Conservation (phyloP, 371 early-diverging fungal species). For the Syncephalastrum contaminatum region DNA sequence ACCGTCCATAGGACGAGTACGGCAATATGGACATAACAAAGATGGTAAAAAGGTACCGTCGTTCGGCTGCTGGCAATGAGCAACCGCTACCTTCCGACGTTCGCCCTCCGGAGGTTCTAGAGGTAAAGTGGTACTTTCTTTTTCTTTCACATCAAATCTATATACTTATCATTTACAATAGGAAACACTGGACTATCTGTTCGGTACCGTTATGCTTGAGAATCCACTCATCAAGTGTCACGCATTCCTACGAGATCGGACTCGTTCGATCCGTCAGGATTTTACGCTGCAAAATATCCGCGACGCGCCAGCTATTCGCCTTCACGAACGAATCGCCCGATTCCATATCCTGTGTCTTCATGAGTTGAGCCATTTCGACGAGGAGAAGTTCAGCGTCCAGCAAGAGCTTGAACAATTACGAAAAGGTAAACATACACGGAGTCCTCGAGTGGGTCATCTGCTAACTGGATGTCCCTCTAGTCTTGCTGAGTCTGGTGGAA, state of each 20-base stretch:
- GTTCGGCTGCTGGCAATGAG: conserved; percentile 90
- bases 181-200: conserved; percentile 78
- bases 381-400: conserved; percentile 66
- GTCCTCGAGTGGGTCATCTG: neutral
- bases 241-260: conserved; percentile 87
- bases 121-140: conserved; percentile 33
- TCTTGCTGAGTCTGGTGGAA: conserved; percentile 78
- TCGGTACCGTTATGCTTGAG: conserved; percentile 58
- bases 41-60: conserved; percentile 83
- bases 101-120: conserved; percentile 73
- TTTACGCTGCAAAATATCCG: conserved; percentile 84
- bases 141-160: no score
- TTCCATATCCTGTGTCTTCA: conserved; percentile 85
- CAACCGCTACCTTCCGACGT: conserved; percentile 89
- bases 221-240: conserved; percentile 68
- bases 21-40: conserved; percentile 58
- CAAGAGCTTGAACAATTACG: conserved; percentile 88
- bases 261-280: conserved; percentile 86
- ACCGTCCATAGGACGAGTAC: conserved; percentile 40
- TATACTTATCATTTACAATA: conserved; percentile 14
- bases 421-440: conserved; percentile 58
- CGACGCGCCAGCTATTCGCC: conserved; percentile 61
- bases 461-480: conserved; percentile 21
- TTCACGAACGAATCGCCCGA: conserved; percentile 86
- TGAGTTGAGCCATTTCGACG: conserved; percentile 65